Base-by-base conservation (phyloP, 192 early-diverging fungal species). In the Coemansia erecta region DNA sequence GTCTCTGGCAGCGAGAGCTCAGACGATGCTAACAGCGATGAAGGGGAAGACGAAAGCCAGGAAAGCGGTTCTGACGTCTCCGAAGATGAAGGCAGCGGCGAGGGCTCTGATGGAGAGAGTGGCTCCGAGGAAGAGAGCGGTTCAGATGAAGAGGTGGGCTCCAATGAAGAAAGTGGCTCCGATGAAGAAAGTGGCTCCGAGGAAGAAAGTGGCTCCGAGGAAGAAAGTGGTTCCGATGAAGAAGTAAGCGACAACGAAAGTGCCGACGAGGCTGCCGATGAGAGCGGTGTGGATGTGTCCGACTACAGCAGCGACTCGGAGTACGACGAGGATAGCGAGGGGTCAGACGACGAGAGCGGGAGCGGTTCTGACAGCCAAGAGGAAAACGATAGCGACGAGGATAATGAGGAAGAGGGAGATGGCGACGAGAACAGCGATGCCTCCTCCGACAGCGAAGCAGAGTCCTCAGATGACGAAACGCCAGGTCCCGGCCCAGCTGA, bases 301-400 rank as follows among this genome's bases (percentile, higher is more conserved):
- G 52, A 39, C 3, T 35, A 19, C 52, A 19, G 22, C 23, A 54
- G 33, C 35, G 37, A 10, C 15, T 54, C 31, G 15, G 52, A 39
- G 12, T 46, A 47, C 18, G 31, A 31, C 9, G 47, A 50, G 11
- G 44, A 35, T 17, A 46, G 35, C 13, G 11, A 7, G 5, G 46
- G 50, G 15, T 40, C 15, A 12, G 39, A 2, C 13, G 17, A 17
- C 2, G 58, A 61, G 17, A 17, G 21, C 23, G 57, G 59, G 5
- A 46, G 60, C 60, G 67, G 58, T 21, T 40, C n/a, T 15, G 63
- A 60, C 15, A 39, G 19, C 39, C 58, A 39, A 17, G 35, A 39
- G 15, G 52, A 53, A 39, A 19, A 21, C 22, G 52, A 39, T 15
- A 13, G 31, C 22, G 35, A 18, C 18, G 33, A 53, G 5, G 28